Conservation (phyloP, 2,329 filamentous ascomycete species). For the Hypoxylon sp. region DNA sequence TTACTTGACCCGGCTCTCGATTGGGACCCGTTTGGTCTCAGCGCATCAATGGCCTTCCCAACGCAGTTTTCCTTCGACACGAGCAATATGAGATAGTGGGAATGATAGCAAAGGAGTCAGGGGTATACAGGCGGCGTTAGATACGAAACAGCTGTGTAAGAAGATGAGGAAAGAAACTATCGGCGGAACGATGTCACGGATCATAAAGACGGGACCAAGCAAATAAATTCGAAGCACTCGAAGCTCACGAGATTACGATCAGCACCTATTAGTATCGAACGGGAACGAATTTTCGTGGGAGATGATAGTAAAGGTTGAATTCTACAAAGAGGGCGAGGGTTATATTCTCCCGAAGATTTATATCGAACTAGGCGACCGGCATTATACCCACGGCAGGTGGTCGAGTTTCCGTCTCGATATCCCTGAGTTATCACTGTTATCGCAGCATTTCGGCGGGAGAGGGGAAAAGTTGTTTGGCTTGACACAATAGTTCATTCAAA, state of each 20-base stretch:
- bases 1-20: slow-evolving; percentile 85
- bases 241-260: slow-evolving; percentile 13
- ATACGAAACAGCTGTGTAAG: background rate
- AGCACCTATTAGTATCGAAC: slow-evolving; percentile 3
- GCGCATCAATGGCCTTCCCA: slow-evolving; percentile 95
- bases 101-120: slow-evolving; percentile 3
- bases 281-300: slow-evolving; percentile 6
- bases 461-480: slow-evolving; percentile 33
- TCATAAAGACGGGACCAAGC: slow-evolving; percentile 1
- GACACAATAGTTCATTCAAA: slow-evolving; percentile 21
- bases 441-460: slow-evolving; percentile 28
- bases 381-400: slow-evolving; percentile 45
- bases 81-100: slow-evolving; percentile 61
- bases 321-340: slow-evolving; percentile 13
- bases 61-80: slow-evolving; percentile 82
- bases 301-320: slow-evolving; percentile 3
- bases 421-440: slow-evolving; percentile 28
- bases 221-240: background rate
- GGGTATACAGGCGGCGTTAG: background rate
- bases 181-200: background rate
- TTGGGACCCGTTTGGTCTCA: slow-evolving; percentile 92
- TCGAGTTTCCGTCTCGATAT: slow-evolving; percentile 38
- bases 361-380: slow-evolving; percentile 37
- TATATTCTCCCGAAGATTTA: slow-evolving; percentile 21
- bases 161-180: slow-evolving; percentile 8